These are phyloP conservation scores for Pyricularia sp. DNA, from an alignment of 2,329 filamentous ascomycete species.

Conservation along the genomic window DNA sequence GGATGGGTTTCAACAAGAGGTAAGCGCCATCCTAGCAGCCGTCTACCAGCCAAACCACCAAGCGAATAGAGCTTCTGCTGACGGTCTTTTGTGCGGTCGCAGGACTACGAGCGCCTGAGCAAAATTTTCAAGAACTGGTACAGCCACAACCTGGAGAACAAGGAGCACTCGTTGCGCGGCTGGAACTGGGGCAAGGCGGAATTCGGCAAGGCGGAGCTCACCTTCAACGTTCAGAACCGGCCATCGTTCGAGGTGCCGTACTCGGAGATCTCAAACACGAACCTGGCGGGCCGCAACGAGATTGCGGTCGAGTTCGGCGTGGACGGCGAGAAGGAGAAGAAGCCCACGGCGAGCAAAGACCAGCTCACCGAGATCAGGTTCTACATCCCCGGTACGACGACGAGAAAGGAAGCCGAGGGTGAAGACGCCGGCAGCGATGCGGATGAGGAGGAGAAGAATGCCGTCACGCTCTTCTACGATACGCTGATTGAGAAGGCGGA, in stretches of 20 bases:
- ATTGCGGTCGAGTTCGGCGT: constrained; percentile 91
- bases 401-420: constrained; percentile 65
- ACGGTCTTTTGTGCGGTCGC: constrained; percentile 5
- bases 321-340: constrained; percentile 64
- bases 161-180: constrained; percentile 87
- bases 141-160: constrained; percentile 81
- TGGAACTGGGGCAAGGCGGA: constrained; percentile 99
- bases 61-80: constrained; percentile 7
- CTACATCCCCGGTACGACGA: constrained; percentile 88
- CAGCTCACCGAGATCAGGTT: constrained; percentile 98
- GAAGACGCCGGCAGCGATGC: constrained; percentile 62
- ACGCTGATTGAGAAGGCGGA: constrained; percentile 97
- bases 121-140: constrained; percentile 99
- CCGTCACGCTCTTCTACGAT: constrained; percentile 95
- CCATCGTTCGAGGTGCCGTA: constrained; percentile 96
- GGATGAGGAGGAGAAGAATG: constrained; percentile 80
- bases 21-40: constrained; percentile 8
- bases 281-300: constrained; percentile 94
- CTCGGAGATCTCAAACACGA: constrained; percentile 95
- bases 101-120: constrained; percentile 81
- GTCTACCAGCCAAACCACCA: constrained; percentile 15
- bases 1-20: constrained; percentile 88
- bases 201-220: constrained; percentile 87
- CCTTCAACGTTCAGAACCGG: constrained; percentile 94
- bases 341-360: constrained; percentile 79